These are phyloP conservation scores for Uronychia setigera DNA, from an alignment of 73 alveolate genomes.

Conservation along the genomic window DNA sequence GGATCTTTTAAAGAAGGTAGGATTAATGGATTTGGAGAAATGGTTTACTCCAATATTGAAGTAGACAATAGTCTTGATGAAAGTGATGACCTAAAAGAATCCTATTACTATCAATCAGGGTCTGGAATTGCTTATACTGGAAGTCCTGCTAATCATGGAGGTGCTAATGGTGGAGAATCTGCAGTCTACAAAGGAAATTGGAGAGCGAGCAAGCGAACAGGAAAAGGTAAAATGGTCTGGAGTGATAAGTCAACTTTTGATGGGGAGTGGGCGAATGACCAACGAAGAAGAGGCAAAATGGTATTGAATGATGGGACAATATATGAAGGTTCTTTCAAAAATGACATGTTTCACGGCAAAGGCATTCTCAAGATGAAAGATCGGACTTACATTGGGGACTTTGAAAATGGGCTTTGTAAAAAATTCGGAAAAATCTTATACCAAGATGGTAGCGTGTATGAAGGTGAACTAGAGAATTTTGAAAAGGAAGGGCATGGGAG, in stretches of 20 bases:
- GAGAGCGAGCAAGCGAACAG: not conserved
- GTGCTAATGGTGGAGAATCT: no score
- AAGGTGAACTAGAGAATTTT: not conserved
- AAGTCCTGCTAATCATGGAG: no score
- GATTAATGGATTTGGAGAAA: no score
- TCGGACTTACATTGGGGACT: not conserved
- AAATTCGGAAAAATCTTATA: not conserved
- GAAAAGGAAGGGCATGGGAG: constrained; percentile 15
- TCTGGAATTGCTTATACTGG: no score
- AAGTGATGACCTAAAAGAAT: no score
- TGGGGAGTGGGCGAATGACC: not conserved
- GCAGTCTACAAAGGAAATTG: not conserved
- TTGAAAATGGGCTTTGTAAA: not conserved
- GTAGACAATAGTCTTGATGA: no score
- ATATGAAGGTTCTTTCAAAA: not conserved
- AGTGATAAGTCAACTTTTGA: not conserved
- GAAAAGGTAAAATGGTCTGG: not conserved
- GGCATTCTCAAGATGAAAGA: not conserved
- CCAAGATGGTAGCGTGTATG: not conserved
- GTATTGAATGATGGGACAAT: not conserved
- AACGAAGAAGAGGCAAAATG: not conserved
- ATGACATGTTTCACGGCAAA: constrained; percentile 3
- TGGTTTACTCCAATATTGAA: no score
- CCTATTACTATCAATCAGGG: no score
- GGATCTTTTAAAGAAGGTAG: no score